Conservation (phyloP, 2,329 filamentous ascomycete species). For the Xylaria sp. region DNA sequence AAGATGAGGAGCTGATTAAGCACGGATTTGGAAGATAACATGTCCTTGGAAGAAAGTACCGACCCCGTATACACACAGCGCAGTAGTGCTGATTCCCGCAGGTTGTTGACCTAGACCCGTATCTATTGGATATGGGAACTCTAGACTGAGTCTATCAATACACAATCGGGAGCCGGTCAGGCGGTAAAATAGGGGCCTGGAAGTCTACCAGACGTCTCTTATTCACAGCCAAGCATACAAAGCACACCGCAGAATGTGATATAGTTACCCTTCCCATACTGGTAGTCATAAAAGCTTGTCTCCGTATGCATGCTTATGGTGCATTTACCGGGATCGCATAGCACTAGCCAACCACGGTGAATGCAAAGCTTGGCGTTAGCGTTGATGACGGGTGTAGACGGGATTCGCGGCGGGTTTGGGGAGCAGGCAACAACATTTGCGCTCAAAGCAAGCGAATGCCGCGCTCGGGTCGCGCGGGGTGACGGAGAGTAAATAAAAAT, state of each 20-base stretch:
- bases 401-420: neutral
- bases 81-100: neutral
- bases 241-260: neutral
- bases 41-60: neutral
- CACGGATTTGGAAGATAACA: neutral
- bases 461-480: neutral
- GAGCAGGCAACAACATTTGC: neutral
- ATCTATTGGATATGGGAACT: constrained; percentile 4
- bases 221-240: neutral
- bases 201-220: neutral
- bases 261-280: neutral
- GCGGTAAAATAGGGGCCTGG: neutral
- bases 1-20: neutral
- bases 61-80: neutral
- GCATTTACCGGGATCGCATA: neutral
- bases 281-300: neutral
- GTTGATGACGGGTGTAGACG: too few species aligned
- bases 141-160: neutral
- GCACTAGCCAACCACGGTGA: neutral
- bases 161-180: neutral
- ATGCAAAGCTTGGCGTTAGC: neutral
- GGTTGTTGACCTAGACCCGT: neutral
- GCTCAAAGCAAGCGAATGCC: neutral
- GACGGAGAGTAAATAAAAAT: neutral
- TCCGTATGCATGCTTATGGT: neutral